Conservation (phyloP, 208 protist species). For the Giardia duodenalis region DNA sequence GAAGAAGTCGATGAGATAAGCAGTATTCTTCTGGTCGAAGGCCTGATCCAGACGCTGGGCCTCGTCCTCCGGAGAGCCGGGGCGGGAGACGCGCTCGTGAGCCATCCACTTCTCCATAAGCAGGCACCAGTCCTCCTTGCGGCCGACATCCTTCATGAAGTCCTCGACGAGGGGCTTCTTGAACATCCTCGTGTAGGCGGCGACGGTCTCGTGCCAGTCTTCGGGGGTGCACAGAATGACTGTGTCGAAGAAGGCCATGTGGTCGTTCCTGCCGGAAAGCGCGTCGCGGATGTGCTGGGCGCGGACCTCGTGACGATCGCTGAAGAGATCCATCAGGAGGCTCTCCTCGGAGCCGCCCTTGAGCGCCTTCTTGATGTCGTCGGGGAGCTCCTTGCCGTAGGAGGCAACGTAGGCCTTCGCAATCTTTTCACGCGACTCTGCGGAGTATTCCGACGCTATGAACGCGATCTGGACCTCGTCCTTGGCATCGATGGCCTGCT, state of each 20-base stretch:
- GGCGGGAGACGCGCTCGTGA: background rate
- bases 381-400: background rate
- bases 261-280: background rate
- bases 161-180: background rate
- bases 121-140: background rate
- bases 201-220: background rate
- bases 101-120: conserved; percentile 9
- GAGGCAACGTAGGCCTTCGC: background rate
- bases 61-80: background rate
- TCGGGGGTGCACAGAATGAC: background rate
- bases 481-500: background rate
- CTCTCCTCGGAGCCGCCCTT: background rate
- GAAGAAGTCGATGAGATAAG: background rate
- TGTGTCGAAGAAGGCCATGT: conserved; percentile 2
- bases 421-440: background rate
- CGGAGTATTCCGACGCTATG: background rate
- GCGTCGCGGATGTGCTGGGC: background rate
- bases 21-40: background rate
- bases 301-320: background rate
- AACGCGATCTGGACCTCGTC: conserved; percentile 7
- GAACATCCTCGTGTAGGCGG: background rate
- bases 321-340: background rate
- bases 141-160: background rate
- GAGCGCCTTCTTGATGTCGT: conserved; percentile 8
- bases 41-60: background rate